These are phyloP conservation scores for Penicillium subrubescens DNA, from an alignment of 495 filamentous ascomycete genomes.

Conservation along the genomic window DNA sequence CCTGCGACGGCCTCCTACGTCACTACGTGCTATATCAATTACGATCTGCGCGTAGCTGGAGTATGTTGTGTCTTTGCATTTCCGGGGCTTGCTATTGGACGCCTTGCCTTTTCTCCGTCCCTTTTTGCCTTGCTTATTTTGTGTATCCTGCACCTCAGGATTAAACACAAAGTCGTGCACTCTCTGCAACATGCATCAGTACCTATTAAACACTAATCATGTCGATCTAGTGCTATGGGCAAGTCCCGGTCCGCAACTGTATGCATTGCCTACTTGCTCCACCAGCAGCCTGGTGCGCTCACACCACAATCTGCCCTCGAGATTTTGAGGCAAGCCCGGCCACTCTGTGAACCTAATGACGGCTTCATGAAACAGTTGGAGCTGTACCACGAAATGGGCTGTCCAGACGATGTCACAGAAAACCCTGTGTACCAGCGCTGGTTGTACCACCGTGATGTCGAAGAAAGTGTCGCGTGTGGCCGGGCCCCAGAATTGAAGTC, in stretches of 20 bases:
- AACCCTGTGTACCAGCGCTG: constrained; percentile 83
- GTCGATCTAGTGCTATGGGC: constrained; percentile 79
- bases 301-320: constrained; percentile 61
- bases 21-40: constrained; percentile 18
- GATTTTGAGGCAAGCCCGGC: constrained; percentile 64
- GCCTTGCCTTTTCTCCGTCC: not conserved
- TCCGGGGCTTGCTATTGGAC: constrained; percentile 6
- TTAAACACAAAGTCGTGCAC: not conserved
- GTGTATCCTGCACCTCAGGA: not conserved
- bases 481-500: constrained; percentile 71
- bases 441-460: constrained; percentile 78
- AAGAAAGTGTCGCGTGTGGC: constrained; percentile 68
- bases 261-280: constrained; percentile 83
- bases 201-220: constrained; percentile 23
- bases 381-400: constrained; percentile 83
- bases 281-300: constrained; percentile 53
- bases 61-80: constrained; percentile 4
- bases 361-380: constrained; percentile 88
- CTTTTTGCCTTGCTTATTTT: not conserved
- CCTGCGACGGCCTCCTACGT: constrained; percentile 18
- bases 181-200: not conserved
- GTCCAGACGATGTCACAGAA: constrained; percentile 67
- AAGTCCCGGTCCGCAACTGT: constrained; percentile 88
- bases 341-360: constrained; percentile 79
- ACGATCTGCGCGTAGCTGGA: constrained; percentile 23